Conservation (phyloP, 345 rosid genomes). For the Carallia brachiata region DNA sequence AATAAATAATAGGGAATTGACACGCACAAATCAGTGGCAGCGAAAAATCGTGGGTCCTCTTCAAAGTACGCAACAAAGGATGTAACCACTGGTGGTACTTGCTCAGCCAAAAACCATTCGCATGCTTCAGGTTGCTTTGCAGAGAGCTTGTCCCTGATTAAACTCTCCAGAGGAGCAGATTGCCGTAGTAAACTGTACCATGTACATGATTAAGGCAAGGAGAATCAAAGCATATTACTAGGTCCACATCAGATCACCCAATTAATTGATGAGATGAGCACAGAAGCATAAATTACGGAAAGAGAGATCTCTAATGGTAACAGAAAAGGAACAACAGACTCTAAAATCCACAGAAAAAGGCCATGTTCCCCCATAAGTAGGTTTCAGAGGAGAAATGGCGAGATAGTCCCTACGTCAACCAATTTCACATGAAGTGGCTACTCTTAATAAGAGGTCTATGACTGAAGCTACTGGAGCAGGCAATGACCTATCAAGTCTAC, state of each 20-base stretch:
- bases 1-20: conserved; percentile 18
- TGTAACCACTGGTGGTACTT: conserved; percentile 57
- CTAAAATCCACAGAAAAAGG: too few relatives aligned
- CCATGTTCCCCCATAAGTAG: too few relatives aligned
- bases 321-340: too few relatives aligned
- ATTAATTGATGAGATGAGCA: neutral
- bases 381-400: too few relatives aligned
- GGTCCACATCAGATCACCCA: neutral
- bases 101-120: conserved; percentile 84
- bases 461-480: too few relatives aligned
- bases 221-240: neutral
- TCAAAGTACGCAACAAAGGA: conserved; percentile 69
- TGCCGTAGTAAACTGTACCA: conserved; percentile 66
- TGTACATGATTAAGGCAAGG: conserved; percentile 16
- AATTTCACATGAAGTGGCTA: too few relatives aligned
- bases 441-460: too few relatives aligned
- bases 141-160: conserved; percentile 76
- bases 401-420: too few relatives aligned
- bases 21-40: conserved; percentile 60
- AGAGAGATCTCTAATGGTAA: neutral
- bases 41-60: conserved; percentile 51
- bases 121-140: conserved; percentile 69
- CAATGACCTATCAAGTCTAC: too few relatives aligned
- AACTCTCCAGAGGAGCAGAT: conserved; percentile 75
- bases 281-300: neutral